Evolutionary conservation across 345 rosid genomes (phyloP), one percentile per base, ranked within the genome.

Genomic region (Rhizophora apiculata): DNA sequence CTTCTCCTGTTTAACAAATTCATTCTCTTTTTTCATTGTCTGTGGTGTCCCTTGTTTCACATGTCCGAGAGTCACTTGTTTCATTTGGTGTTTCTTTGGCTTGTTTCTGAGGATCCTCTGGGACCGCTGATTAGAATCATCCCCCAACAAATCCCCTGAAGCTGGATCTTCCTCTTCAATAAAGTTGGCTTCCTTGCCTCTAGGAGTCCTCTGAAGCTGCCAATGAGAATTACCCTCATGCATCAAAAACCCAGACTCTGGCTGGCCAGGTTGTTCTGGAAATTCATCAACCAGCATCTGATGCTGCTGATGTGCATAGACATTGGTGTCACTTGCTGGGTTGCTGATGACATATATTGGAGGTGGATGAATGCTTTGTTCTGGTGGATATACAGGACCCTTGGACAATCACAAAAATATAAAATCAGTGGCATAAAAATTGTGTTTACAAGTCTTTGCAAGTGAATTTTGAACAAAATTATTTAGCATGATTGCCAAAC

Each of bases 241-340:
- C 46, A 92, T 51, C 67, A 78, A 95, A 74, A 79, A 92, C 72
- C 72, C 79, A 85, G 97, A 95, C 46, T 87, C 97, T n/a, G 96
- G 94, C 72, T 84, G 91, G 75, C 92, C 97, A 29, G 97, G 98
- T 69, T 96, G 90, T 74, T 88, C 94, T 2, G 99, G 98, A 74
- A 83, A 95, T 68, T 92, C 97, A 68, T 87, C 98, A 46, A 79
- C 78, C 63, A 75, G 57, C 73, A 77, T 79, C 65, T 74, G 89
- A 37, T 77, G 80, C 74, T 81, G 86, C 76, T 84, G 84, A 60
- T 76, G 82, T 20, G 81, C 43, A 74, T 85, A 85, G 11, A 78
- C 64, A 64, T 68, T 80, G 69, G 76, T 68, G 64, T 82, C 91
- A 49, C 81, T 67, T 32, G 80, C 64, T 16, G 76, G 76, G 74